Evolutionary conservation across 208 protist genomes (phyloP), one percentile per base, ranked within the genome.

Genomic region (Herpetomonas tarakana): DNA sequence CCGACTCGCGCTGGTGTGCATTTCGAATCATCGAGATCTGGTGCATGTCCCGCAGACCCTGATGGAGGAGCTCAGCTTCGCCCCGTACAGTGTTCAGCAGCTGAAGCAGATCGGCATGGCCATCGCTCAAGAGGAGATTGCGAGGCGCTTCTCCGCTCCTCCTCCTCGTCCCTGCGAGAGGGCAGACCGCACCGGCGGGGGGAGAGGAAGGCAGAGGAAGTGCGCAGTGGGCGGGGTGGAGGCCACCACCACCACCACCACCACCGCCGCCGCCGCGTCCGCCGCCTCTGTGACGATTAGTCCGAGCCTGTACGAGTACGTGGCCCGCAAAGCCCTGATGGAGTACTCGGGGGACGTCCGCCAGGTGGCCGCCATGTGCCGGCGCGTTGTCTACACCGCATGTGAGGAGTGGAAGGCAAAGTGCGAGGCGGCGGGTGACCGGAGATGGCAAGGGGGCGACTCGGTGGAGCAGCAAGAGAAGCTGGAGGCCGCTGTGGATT

Each of bases 21-120:
- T 93, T 27, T 88, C 83, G 0, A 93, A 93, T 51, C 69, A 81
- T 29, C 83, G 83, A 1, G 75, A 87, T 26, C 83, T 93, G 22
- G 78, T 88, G 41, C 83, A 91, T 54, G 83, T 93, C 19, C 77
- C 87, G 18, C 64, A 67, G 52, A 68, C 57, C 66, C 68, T 91
- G 58, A 58, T 91, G 52, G 67, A 87, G 50, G 75, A 78, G 55
- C 61, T 93, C 18, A 61, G 77, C 12, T 93, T 93, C 52, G 71
- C 73, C 51, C 63, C 87, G 1, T 93, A 93, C 71, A 72, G 26
- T 31, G 71, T 71, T 14, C 62, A 67, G 31, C 55, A 71, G 62
- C 64, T 93, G 19, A 62, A 79, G 26, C 25, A 52, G 55, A 90
- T 93, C 45, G 75, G 72, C 16, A 54, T 58, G 2, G 39, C 47